Conservation (phyloP, 257 asterid species). For the Parsonsia alboflavescens region DNA sequence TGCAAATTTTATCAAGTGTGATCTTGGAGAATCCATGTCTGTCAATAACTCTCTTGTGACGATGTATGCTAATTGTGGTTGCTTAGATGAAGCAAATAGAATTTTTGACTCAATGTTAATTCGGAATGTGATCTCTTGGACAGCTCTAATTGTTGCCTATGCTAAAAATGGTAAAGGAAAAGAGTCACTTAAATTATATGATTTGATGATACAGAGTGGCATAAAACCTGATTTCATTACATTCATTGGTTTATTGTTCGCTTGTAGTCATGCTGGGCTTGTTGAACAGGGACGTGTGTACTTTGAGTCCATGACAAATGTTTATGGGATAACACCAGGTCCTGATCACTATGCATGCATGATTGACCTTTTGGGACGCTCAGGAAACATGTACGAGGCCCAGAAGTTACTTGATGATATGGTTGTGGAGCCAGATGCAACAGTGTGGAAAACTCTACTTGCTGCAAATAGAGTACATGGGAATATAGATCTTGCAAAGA, state of each 20-base stretch:
- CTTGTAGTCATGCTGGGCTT: constrained; percentile 89
- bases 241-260: constrained; percentile 71
- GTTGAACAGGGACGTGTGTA: constrained; percentile 47
- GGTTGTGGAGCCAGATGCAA: constrained; percentile 49
- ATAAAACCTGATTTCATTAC: constrained; percentile 67
- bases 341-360: constrained; percentile 77
- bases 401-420: constrained; percentile 46
- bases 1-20: constrained; percentile 43
- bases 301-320: constrained; percentile 56
- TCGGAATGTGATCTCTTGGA: constrained; percentile 75
- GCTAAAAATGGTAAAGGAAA: constrained; percentile 69
- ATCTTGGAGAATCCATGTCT: constrained; percentile 39
- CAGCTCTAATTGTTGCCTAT: constrained; percentile 65
- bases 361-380: constrained; percentile 78
- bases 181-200: constrained; percentile 46
- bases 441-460: constrained; percentile 78
- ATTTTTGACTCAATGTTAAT: constrained; percentile 47
- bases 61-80: constrained; percentile 70
- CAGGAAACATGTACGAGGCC: constrained; percentile 70
- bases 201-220: constrained; percentile 58
- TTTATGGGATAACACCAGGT: constrained; percentile 53
- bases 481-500: constrained; percentile 51
- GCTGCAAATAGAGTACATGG: constrained; percentile 67
- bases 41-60: constrained; percentile 67
- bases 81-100: constrained; percentile 43